phyloP scores from a whole-genome alignment of 2,329 filamentous ascomycete species.

The Apiospora phragmitis region DNA sequence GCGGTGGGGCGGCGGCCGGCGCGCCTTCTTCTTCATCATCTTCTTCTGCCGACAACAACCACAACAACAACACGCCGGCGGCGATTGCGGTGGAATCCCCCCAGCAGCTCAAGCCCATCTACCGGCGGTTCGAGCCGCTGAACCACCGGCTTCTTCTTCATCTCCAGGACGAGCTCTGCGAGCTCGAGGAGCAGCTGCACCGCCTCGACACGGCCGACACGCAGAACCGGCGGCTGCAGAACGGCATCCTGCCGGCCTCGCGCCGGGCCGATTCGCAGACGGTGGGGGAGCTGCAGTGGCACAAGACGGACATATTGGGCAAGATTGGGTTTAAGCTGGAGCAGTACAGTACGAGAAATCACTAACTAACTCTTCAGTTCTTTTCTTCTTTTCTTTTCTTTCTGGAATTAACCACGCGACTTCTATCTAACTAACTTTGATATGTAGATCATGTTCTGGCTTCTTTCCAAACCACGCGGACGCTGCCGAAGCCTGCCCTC shows the following conservation, averaged over 20 bases:
- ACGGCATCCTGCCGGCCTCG: constrained; percentile 56
- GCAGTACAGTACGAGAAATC: constrained; percentile 58
- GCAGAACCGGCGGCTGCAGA: constrained; percentile 42
- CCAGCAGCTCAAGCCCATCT: constrained; percentile 62
- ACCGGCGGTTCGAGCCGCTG: constrained; percentile 78
- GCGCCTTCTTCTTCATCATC: no score
- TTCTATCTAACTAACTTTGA: background rate
- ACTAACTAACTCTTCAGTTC: no score
- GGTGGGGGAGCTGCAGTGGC: constrained; percentile 58
- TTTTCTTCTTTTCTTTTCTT: no score
- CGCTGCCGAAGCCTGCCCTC: constrained; percentile 47
- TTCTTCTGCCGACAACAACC: no score
- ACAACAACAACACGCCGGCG: no score
- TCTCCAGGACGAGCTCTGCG: constrained; percentile 80
- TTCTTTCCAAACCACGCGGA: constrained; percentile 56
- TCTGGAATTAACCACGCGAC: no score
- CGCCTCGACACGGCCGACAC: constrained; percentile 64
- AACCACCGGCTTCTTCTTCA: constrained; percentile 82
- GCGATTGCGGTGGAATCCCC: background rate
- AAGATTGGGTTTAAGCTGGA: constrained; percentile 65
- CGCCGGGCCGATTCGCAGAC: constrained; percentile 56
- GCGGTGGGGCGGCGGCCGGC: constrained; percentile 32
- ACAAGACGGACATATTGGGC: constrained; percentile 60
- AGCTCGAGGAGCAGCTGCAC: constrained; percentile 77
- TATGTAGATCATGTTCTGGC: constrained; percentile 58